phyloP scores from a whole-genome alignment of 495 filamentous ascomycete genomes.

The Staphylotrichum tortipilum region DNA sequence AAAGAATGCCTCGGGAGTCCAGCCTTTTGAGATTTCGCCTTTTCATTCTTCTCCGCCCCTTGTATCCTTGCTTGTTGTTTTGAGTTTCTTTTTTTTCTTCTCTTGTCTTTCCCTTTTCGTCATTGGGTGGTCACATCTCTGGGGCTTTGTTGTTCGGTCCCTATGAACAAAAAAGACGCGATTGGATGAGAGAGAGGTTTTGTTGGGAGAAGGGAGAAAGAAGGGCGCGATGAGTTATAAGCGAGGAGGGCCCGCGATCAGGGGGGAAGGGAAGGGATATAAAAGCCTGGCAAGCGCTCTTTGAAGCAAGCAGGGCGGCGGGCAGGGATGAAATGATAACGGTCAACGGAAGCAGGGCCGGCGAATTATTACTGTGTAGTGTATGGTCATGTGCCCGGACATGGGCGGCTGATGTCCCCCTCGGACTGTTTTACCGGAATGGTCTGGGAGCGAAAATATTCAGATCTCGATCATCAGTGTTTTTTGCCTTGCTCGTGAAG shows the following conservation, averaged over 20 bases:
- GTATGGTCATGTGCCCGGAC: no score
- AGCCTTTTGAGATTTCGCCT: conserved; percentile 6
- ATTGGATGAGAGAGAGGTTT: background rate
- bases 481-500: background rate
- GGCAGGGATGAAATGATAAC: no score
- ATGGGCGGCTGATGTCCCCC: no score
- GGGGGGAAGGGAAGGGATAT: background rate
- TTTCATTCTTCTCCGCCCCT: background rate
- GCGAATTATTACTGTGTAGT: no score
- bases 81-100: background rate
- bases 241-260: background rate
- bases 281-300: no score
- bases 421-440: background rate
- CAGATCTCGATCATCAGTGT: background rate
- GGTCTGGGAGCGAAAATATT: background rate
- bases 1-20: conserved; percentile 11
- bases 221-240: no score
- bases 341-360: no score
- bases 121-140: background rate
- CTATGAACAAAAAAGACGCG: background rate
- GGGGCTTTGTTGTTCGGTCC: background rate
- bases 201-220: no score
- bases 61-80: background rate
- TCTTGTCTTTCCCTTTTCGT: background rate
- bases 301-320: background rate